A percentile compares a stretch with the other conserved stretches of the same genome.
phyloP scores from a whole-genome alignment of 108 stramenopile genomes.

The Cyclotella kingstonii region DNA sequence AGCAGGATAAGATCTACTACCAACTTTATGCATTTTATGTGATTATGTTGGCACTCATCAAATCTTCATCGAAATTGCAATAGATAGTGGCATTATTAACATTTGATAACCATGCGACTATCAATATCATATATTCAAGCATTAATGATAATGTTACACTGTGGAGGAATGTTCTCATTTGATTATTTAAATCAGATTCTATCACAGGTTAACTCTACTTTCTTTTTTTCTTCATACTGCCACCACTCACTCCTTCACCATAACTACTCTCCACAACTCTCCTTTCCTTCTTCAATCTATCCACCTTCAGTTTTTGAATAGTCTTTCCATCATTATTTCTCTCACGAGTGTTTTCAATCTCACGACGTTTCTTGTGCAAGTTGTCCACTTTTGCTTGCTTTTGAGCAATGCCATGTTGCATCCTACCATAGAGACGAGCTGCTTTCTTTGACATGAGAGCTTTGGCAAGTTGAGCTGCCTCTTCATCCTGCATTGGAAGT shows the following conservation, averaged over 20 bases:
- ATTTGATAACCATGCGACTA: too few species aligned
- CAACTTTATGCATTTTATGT: too few species aligned
- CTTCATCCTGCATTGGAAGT: conserved; percentile 53
- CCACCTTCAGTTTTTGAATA: conserved; percentile 71
- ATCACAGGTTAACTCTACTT: conserved; percentile 15
- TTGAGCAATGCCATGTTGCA: conserved; percentile 90
- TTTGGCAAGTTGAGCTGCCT: conserved; percentile 84
- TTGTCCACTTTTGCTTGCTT: conserved; percentile 83
- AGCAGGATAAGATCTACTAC: too few species aligned
- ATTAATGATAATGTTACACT: too few species aligned
- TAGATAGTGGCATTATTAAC: too few species aligned
- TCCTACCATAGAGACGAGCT: conserved; percentile 83
- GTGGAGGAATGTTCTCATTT: too few species aligned
- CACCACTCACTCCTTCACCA: conserved; percentile 24
- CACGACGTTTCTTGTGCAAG: conserved; percentile 68
- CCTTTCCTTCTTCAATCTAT: conserved; percentile 48
- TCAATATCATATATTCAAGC: too few species aligned
- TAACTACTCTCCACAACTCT: conserved; percentile 23
- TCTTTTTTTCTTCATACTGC: conserved; percentile 41
- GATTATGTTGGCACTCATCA: too few species aligned
- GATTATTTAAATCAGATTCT: too few species aligned
- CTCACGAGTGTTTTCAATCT: conserved; percentile 60
- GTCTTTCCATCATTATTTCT: conserved; percentile 63
- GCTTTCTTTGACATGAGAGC: conserved; percentile 95
- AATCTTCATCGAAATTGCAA: too few species aligned